Evolutionary conservation across 2,329 filamentous ascomycete genomes (phyloP), one percentile per base, ranked within the genome.

Genomic region (Leptodontidium sp.): DNA sequence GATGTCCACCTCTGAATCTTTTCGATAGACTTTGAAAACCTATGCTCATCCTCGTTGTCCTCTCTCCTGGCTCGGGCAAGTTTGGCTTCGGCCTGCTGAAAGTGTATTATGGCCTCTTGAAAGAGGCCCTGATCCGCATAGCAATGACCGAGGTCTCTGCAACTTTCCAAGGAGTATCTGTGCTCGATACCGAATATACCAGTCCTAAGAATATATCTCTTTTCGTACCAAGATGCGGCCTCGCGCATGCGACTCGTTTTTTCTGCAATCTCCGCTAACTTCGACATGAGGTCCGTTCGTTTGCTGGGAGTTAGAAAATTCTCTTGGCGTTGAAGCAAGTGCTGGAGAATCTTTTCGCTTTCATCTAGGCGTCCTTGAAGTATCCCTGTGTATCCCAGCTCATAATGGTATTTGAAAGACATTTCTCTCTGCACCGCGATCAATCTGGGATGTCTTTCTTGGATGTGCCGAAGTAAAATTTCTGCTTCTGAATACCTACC

Each of bases 61-160:
- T 21, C 21, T 21, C 21, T 1, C 21, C 21, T 21, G 21, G 21
- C 21, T 21, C 21, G 21, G 1, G 21, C 21, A 21, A 21, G 21
- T 21, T 21, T 1, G 21, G 21, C 21, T 21, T 21, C 21, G 21
- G 32, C 15, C 2, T 24, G 32, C 55, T 58, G 32, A 40, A 24
- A 58, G 35, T 58, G 55, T 8, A 17, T 21, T 12, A 40, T 24
- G 4, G 32, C 66, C 21, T 64, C 43, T 4, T 49, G 15, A 15
- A 57, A 64, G 1, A 68, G 47, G 8, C 49, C 57, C 45, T 68
- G 62, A 3, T 29, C 11, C 26, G 24, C 15, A 58, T 68, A 68
- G 29, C 55, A 65, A 1, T 15, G 14, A 15, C 66, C 62, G 3
- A 68, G 21, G 8, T 38, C 3, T 21, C 4, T 5, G 15, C 55